These are phyloP conservation scores for Viridothelium virens DNA, from an alignment of 495 filamentous ascomycete genomes.

Conservation along the genomic window DNA sequence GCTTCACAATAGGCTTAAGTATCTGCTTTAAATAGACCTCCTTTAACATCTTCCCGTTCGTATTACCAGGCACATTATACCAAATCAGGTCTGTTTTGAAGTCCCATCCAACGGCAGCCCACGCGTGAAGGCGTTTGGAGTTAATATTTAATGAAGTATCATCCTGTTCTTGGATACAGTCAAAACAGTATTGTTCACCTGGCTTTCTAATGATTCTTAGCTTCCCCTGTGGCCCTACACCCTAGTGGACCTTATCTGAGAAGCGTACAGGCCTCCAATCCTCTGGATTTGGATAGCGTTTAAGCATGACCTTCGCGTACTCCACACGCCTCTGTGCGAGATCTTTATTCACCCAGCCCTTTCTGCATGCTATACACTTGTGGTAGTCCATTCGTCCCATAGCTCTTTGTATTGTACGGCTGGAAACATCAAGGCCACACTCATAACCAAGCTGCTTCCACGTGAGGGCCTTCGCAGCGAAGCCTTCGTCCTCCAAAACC, in stretches of 20 bases:
- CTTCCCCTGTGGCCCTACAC: not conserved
- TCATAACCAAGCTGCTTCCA: not conserved
- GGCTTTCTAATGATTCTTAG: slow-evolving; percentile 2
- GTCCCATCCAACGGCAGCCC: slow-evolving; percentile 16
- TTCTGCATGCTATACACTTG: slow-evolving; percentile 11
- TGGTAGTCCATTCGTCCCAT: slow-evolving; percentile 13
- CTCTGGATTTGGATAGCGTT: slow-evolving; percentile 12
- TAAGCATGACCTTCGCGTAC: not conserved
- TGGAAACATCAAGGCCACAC: not conserved
- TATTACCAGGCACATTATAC: slow-evolving; percentile 18
- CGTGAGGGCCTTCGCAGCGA: not conserved
- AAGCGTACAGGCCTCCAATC: not conserved
- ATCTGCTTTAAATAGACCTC: slow-evolving; percentile 16
- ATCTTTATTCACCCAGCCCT: slow-evolving; percentile 5
- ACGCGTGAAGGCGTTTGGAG: slow-evolving; percentile 13
- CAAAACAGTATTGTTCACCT: slow-evolving; percentile 8
- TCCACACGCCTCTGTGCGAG: not conserved
- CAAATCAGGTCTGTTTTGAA: slow-evolving; percentile 17
- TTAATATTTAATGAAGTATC: slow-evolving; percentile 9
- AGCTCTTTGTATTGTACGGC: not conserved
- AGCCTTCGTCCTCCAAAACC: not conserved
- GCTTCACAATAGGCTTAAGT: slow-evolving; percentile 17
- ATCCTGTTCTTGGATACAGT: slow-evolving; percentile 15
- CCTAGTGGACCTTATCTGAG: not conserved
- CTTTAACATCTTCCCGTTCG: slow-evolving; percentile 19